These are phyloP conservation scores for Cocos nucifera DNA, from an alignment of 176 grass and related monocot genomes.

Conservation along the genomic window DNA sequence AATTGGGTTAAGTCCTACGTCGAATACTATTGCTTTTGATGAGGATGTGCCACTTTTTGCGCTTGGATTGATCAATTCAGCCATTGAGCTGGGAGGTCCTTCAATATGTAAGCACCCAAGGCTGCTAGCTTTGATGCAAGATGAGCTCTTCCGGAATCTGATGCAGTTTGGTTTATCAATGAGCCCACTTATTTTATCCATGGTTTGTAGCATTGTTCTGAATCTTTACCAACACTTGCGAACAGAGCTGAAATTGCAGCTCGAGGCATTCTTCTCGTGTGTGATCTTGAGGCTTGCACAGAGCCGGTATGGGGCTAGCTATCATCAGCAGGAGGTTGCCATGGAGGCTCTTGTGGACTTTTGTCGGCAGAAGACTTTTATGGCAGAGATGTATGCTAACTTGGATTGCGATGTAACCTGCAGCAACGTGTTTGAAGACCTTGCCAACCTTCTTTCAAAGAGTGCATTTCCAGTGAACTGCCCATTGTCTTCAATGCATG, in stretches of 20 bases:
- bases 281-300: slow-evolving; percentile 91
- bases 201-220: slow-evolving; percentile 85
- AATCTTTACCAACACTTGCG: slow-evolving; percentile 95
- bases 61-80: slow-evolving; percentile 78
- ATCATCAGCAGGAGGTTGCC: slow-evolving; percentile 88
- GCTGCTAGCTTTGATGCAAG: slow-evolving; percentile 68
- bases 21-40: slow-evolving; percentile 37
- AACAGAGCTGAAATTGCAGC: slow-evolving; percentile 85
- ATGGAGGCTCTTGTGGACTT: slow-evolving; percentile 98
- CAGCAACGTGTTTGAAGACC: slow-evolving; percentile 95
- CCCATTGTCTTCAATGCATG: slow-evolving; percentile 84
- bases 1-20: slow-evolving; percentile 28
- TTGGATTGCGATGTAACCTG: slow-evolving; percentile 95
- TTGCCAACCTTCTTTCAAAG: slow-evolving; percentile 82
- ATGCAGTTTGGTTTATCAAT: slow-evolving; percentile 89
- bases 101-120: slow-evolving; percentile 62
- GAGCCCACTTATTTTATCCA: slow-evolving; percentile 81
- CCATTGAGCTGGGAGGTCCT: slow-evolving; percentile 82
- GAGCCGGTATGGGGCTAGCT: slow-evolving; percentile 74
- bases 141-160: slow-evolving; percentile 86
- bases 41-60: slow-evolving; percentile 91
- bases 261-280: slow-evolving; percentile 94
- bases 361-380: slow-evolving; percentile 77
- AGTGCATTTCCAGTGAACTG: slow-evolving; percentile 97
- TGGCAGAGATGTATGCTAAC: slow-evolving; percentile 99